These are phyloP conservation scores for Parastagonospora avenae DNA, from an alignment of 2,329 filamentous ascomycete genomes.

Conservation along the genomic window DNA sequence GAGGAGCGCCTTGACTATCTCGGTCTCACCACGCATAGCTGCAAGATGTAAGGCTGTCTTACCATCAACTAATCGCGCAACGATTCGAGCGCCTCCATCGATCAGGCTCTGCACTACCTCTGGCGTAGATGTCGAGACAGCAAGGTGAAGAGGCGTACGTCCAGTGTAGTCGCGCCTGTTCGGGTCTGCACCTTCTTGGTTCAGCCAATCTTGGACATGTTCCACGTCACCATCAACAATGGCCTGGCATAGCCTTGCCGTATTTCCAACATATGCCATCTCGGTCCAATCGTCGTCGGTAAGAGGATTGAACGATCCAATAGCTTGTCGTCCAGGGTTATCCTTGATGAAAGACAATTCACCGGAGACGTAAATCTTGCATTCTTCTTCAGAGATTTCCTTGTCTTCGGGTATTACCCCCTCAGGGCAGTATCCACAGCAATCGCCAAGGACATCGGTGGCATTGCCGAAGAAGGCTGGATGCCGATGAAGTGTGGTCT, in stretches of 20 bases:
- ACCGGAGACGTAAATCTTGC: conserved; percentile 77
- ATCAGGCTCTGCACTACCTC: conserved; percentile 75
- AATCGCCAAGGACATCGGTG: conserved; percentile 74
- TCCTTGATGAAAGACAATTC: conserved; percentile 76
- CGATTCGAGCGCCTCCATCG: conserved; percentile 72
- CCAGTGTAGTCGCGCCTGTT: conserved; percentile 68
- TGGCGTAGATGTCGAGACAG: conserved; percentile 69
- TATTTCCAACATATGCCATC: conserved; percentile 87
- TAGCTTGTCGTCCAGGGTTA: conserved; percentile 77
- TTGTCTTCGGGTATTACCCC: conserved; percentile 73
- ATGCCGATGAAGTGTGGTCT: conserved; percentile 79
- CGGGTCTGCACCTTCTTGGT: conserved; percentile 70
- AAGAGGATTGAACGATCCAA: conserved; percentile 77
- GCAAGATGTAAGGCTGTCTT: conserved; percentile 83
- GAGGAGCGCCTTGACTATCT: conserved; percentile 75
- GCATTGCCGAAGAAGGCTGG: conserved; percentile 83
- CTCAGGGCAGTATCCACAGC: conserved; percentile 77
- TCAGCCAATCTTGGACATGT: conserved; percentile 71
- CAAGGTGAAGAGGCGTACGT: conserved; percentile 78
- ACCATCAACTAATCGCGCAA: conserved; percentile 77
- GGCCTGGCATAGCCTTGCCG: conserved; percentile 75
- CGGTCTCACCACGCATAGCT: conserved; percentile 68
- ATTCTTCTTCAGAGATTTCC: conserved; percentile 72
- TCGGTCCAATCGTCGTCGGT: conserved; percentile 87
- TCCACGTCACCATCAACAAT: conserved; percentile 77